Percentiles rank a stretch among this genome's conserved stretches.
These are phyloP conservation scores for Camillea tinctor DNA, from an alignment of 2,329 filamentous ascomycete species.

Conservation along the genomic window DNA sequence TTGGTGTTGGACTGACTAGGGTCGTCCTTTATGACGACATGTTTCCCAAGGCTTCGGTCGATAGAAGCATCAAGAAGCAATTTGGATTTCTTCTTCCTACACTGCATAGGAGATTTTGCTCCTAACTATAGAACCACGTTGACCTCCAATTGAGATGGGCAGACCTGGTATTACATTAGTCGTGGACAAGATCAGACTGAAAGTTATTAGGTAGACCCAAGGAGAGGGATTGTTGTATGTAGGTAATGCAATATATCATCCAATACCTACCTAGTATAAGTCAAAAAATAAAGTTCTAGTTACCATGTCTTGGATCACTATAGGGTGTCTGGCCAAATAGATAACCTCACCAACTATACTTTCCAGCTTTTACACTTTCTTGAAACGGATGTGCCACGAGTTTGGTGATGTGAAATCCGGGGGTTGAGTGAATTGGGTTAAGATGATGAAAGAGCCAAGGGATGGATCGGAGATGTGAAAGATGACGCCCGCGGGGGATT, in stretches of 20 bases:
- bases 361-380: too few species aligned
- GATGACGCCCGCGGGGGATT: not conserved
- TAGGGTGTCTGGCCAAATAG: too few species aligned
- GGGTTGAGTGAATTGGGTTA: not conserved
- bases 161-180: not conserved
- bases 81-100: not conserved
- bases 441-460: not conserved
- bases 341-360: too few species aligned
- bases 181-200: too few species aligned
- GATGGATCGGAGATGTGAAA: not conserved
- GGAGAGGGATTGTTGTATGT: too few species aligned
- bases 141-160: not conserved
- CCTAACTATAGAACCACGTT: not conserved
- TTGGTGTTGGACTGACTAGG: slow-evolving; percentile 11
- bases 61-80: slow-evolving; percentile 5
- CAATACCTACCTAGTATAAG: too few species aligned
- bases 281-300: too few species aligned
- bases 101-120: slow-evolving; percentile 3
- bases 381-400: too few species aligned
- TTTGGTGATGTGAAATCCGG: not conserved
- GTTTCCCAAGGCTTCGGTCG: slow-evolving; percentile 10
- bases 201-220: not conserved
- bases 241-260: too few species aligned
- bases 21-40: slow-evolving; percentile 21
- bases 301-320: too few species aligned